A percentile compares a stretch with the other conserved stretches of the same genome.
phyloP scores from a whole-genome alignment of 306 rosid genomes.

The Dalbergia oliveri region DNA sequence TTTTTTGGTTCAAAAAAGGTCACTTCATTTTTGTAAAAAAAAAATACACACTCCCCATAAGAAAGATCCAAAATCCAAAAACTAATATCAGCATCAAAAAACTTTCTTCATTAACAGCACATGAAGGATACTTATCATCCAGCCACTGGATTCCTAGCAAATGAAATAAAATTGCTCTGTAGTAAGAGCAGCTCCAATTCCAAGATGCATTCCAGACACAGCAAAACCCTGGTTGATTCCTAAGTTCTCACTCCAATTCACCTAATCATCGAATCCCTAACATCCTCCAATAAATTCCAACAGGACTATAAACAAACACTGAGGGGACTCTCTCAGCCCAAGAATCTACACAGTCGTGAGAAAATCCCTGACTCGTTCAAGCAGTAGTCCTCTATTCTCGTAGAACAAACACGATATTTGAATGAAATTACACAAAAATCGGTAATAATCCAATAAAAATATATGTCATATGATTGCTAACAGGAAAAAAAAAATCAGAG shows the following conservation, averaged over 20 bases:
- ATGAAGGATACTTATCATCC: background rate
- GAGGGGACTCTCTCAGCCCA: conserved; percentile 5
- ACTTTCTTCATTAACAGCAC: background rate
- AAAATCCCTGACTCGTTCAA: conserved; percentile 1
- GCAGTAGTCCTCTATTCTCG: background rate
- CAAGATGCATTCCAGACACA: background rate
- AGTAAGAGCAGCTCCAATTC: background rate
- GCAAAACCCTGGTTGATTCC: background rate
- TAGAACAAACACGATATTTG: background rate
- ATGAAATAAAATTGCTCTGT: background rate
- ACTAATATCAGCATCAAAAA: background rate
- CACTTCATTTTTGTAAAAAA: no score
- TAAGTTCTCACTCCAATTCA: background rate
- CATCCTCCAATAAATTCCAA: background rate
- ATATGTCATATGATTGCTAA: background rate
- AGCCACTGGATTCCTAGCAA: background rate
- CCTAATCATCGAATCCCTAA: background rate
- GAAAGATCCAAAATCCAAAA: conserved; percentile 8
- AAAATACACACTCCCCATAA: background rate
- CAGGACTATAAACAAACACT: background rate
- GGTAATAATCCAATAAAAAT: background rate
- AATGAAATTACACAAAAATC: background rate
- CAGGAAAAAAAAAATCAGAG: background rate
- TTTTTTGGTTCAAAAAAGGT: no score
- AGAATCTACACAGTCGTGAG: background rate